A percentile compares a stretch with the other conserved stretches of the same genome.
Evolutionary conservation across 2,329 filamentous ascomycete species (phyloP).

Genomic region (Apiospora marii): DNA sequence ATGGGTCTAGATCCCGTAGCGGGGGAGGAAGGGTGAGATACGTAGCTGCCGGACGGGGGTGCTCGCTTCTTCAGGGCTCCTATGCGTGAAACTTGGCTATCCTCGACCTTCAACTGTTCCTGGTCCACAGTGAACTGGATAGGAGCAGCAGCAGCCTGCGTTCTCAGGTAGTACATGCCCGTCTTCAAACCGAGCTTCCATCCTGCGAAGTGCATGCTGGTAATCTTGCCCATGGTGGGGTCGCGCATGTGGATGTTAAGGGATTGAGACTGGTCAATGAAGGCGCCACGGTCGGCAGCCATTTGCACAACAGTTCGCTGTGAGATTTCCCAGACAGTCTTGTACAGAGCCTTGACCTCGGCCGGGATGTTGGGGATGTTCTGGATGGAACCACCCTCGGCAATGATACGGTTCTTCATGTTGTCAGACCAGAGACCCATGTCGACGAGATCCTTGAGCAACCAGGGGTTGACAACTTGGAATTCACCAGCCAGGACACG

Average conservation of each 20-base stretch:
- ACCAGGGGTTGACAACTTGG: conserved; percentile 99
- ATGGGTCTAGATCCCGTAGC: conserved; percentile 70
- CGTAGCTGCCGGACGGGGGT: conserved; percentile 63
- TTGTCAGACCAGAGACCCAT: conserved; percentile 98
- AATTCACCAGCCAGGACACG: conserved; percentile 98
- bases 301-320: conserved; percentile 96
- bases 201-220: conserved; percentile 98
- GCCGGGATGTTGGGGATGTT: conserved; percentile 96
- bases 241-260: conserved; percentile 99
- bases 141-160: conserved; percentile 93
- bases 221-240: conserved; percentile 99
- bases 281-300: conserved; percentile 97
- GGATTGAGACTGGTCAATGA: conserved; percentile 98
- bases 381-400: conserved; percentile 93
- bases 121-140: conserved; percentile 99
- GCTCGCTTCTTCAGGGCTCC: conserved; percentile 73
- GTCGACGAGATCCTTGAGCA: conserved; percentile 97
- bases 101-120: conserved; percentile 86
- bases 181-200: conserved; percentile 99
- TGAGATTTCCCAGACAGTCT: conserved; percentile 99
- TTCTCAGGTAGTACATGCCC: conserved; percentile 99
- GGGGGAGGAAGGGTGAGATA: conserved; percentile 64
- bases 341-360: conserved; percentile 97
- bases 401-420: conserved; percentile 99
- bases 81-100: conserved; percentile 76